Conservation (phyloP, 2,329 filamentous ascomycete species). For the Diaporthe sp. region DNA sequence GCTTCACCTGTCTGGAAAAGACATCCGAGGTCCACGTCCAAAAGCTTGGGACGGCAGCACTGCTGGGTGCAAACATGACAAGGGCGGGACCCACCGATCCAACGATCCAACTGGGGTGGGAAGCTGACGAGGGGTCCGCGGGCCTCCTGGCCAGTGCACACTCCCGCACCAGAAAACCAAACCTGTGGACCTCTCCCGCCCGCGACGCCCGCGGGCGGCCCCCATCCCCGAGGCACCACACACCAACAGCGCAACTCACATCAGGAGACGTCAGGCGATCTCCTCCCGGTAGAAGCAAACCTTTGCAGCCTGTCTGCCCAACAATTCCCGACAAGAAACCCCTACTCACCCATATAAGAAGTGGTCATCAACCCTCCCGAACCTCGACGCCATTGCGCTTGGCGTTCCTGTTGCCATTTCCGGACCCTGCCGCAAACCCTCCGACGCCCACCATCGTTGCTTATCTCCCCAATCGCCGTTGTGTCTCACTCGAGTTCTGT, state of each 20-base stretch:
- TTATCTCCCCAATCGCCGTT: neutral
- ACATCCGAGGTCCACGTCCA: constrained; percentile 13
- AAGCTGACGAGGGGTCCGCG: constrained; percentile 28
- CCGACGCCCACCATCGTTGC: neutral
- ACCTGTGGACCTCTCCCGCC: constrained; percentile 12
- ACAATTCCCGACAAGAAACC: neutral
- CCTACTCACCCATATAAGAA: constrained; percentile 17
- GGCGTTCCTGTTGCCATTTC: neutral
- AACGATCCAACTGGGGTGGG: neutral
- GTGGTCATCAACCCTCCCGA: neutral
- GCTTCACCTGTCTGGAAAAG: constrained; percentile 11
- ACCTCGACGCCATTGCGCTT: neutral
- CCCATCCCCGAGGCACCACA: constrained; percentile 16
- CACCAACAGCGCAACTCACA: constrained; percentile 17
- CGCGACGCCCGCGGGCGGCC: neutral
- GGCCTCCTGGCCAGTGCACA: constrained; percentile 22
- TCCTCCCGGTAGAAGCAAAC: neutral
- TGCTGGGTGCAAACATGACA: constrained; percentile 5
- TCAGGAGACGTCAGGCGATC: constrained; percentile 32
- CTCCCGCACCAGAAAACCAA: constrained; percentile 9
- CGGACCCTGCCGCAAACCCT: constrained; percentile 18
- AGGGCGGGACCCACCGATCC: constrained; percentile 15
- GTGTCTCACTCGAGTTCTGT: neutral
- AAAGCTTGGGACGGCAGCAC: constrained; percentile 20
- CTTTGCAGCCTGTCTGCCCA: neutral